phyloP scores from a whole-genome alignment of 495 filamentous ascomycete species.

The Penicillium malachiteum region DNA sequence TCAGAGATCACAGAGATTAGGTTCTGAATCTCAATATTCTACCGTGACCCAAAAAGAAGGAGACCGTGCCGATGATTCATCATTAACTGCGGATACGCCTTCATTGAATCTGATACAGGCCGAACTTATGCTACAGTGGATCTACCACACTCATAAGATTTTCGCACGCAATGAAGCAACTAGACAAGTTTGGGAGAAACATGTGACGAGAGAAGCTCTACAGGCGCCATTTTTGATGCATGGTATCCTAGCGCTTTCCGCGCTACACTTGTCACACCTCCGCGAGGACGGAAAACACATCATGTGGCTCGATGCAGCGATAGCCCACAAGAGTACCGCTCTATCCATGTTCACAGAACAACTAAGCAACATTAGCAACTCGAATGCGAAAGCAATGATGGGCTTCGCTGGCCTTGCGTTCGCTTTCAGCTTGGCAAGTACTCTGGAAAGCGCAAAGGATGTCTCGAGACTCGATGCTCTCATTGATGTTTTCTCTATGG shows the following conservation, averaged over 20 bases:
- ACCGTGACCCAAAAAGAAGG: too few species aligned
- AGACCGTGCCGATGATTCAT: too few species aligned
- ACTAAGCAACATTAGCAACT: slow-evolving; percentile 8
- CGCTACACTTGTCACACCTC: slow-evolving; percentile 32
- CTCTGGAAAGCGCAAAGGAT: slow-evolving; percentile 11
- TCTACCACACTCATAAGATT: slow-evolving; percentile 20
- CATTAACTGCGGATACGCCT: not conserved
- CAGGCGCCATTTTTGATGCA: slow-evolving; percentile 36
- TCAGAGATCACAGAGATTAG: too few species aligned
- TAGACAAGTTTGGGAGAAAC: slow-evolving; percentile 26
- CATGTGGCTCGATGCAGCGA: slow-evolving; percentile 22
- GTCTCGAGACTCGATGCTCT: slow-evolving; percentile 20
- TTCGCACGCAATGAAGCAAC: slow-evolving; percentile 22
- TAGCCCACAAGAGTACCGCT: slow-evolving; percentile 25
- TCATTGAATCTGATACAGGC: slow-evolving; percentile 20
- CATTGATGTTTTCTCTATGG: slow-evolving; percentile 20
- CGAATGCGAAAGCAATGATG: slow-evolving; percentile 24
- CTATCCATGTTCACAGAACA: slow-evolving; percentile 18
- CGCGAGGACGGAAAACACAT: slow-evolving; percentile 6
- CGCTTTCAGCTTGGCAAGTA: slow-evolving; percentile 24
- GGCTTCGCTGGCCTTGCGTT: slow-evolving; percentile 22
- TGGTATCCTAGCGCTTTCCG: slow-evolving; percentile 34
- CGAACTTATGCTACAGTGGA: slow-evolving; percentile 24
- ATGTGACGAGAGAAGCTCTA: slow-evolving; percentile 35
- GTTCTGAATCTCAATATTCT: too few species aligned